A percentile compares a stretch with the other conserved stretches of the same genome.
Conservation (phyloP, 176 grass and related monocot genomes). For the Hyparrhenia diplandra region DNA sequence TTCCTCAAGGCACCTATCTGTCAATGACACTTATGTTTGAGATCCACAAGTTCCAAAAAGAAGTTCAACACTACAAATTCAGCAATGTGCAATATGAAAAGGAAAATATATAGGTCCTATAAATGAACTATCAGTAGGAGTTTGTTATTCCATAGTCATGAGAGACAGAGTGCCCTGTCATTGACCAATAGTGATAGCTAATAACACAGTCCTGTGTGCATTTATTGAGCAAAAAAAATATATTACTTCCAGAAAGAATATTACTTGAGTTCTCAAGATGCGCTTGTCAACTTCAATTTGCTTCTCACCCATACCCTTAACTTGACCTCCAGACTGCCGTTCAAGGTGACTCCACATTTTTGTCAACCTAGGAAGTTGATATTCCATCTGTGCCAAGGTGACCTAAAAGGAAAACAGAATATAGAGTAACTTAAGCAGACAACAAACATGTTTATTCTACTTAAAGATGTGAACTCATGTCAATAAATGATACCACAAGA, state of each 20-base stretch:
- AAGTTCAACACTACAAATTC: neutral
- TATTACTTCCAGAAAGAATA: constrained; percentile 9
- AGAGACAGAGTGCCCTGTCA: constrained; percentile 1
- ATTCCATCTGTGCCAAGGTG: constrained; percentile 91
- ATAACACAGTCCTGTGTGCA: neutral
- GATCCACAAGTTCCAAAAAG: neutral
- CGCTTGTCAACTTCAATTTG: constrained; percentile 99
- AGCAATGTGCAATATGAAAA: neutral
- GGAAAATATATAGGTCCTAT: neutral
- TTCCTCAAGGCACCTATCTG: constrained; percentile 88
- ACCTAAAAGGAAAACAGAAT: constrained; percentile 53
- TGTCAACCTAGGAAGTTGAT: constrained; percentile 91
- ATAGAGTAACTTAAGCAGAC: neutral
- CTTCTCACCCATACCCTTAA: constrained; percentile 99
- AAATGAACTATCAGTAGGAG: neutral
- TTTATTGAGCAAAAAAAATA: neutral
- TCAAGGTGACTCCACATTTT: constrained; percentile 97
- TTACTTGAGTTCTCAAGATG: constrained; percentile 91
- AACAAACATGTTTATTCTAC: neutral
- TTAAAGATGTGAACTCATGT: neutral
- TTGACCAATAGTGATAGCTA: neutral
- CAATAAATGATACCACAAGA: neutral
- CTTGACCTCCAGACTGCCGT: constrained; percentile 80
- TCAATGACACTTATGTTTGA: constrained; percentile 17
- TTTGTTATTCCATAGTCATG: neutral